Base-by-base conservation (phyloP, 176 grass and related monocot species). In the Paspalum notatum region DNA sequence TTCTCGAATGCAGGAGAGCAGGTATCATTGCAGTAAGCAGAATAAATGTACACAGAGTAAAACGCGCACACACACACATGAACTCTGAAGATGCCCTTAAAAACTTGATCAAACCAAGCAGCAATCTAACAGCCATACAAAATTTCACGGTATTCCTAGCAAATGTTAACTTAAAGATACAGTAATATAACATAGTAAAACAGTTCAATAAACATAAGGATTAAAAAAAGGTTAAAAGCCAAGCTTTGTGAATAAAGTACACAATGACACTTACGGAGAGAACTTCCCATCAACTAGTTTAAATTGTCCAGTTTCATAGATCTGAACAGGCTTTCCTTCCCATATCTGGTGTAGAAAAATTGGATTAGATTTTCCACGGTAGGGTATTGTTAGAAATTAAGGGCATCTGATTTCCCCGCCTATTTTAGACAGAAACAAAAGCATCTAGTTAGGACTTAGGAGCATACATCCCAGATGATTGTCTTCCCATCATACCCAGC, bases 211-310 rank as follows among this genome's bases (percentile, higher is more conserved):
- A 52, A 46, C 51, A 82, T 53, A 62, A 81, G 24, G 17, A 79
- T 72, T 44, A 12, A 3, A 52, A 71, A 37, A 71, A 12, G 18
- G 51, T 17, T 69, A 26, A 72, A 14, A 45, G 38, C 11, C 15
- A 48, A 46, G 45, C 24, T 68, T 68, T 80, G 62, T 75, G 8
- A 82, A 80, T 18, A 77, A 71, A 86, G 13, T 75, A 49, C 74
- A 50, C 13, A 72, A 71, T 27, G 38, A 80, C 42, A 95, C 96
- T 95, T 95, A 99, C 96, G 90, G 96, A 81, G 90, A 99, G 72
- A 99, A 99, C 78, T 99, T 99, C 24, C 96, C 96, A 88, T 99
- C 96, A 86, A 99, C 96, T 79, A 99, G 87, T 81, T 93, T 99
- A 87, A 93, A 99, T 54, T 83, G 90, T 12, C 92, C 90, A 62